Evolutionary conservation across 176 grass and related monocot species (phyloP).

Genomic region (Bonia amplexicaulis): DNA sequence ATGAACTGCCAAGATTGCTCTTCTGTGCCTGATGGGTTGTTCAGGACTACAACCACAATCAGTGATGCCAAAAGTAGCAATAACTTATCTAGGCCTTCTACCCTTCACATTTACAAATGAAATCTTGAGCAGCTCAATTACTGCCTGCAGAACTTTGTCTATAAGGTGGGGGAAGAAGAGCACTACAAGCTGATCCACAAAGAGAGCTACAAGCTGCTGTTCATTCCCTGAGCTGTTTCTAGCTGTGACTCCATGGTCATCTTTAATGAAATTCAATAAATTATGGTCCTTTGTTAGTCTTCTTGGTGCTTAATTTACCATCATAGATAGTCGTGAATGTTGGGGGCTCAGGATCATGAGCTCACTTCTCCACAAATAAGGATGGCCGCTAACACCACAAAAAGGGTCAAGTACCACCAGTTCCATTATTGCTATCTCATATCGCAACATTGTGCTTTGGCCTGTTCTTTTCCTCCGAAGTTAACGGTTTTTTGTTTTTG

Average conservation of each 20-base stretch:
- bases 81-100: slow-evolving; percentile 29
- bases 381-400: neutral
- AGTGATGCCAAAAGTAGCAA: slow-evolving; percentile 11
- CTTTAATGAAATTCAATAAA: slow-evolving; percentile 10
- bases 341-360: neutral
- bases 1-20: slow-evolving; percentile 1
- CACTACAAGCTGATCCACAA: neutral
- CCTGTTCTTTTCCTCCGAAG: too few species aligned
- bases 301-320: slow-evolving; percentile 24
- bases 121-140: slow-evolving; percentile 20
- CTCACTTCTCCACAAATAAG: neutral
- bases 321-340: neutral
- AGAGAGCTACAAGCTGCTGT: neutral
- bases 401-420: neutral
- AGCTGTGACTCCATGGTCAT: slow-evolving; percentile 18
- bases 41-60: slow-evolving; percentile 16
- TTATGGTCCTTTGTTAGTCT: slow-evolving; percentile 24
- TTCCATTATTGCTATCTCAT: slow-evolving; percentile 62
- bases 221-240: neutral
- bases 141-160: slow-evolving; percentile 12
- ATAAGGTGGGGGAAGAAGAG: slow-evolving; percentile 7
- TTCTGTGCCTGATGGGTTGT: slow-evolving; percentile 22
- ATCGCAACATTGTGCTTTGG: slow-evolving; percentile 77
- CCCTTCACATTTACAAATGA: slow-evolving; percentile 31
- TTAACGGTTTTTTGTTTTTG: too few species aligned